A percentile compares a stretch with the other conserved stretches of the same genome.
phyloP scores from a whole-genome alignment of 164 flowering plant genomes.

The Umbellularia californica region DNA sequence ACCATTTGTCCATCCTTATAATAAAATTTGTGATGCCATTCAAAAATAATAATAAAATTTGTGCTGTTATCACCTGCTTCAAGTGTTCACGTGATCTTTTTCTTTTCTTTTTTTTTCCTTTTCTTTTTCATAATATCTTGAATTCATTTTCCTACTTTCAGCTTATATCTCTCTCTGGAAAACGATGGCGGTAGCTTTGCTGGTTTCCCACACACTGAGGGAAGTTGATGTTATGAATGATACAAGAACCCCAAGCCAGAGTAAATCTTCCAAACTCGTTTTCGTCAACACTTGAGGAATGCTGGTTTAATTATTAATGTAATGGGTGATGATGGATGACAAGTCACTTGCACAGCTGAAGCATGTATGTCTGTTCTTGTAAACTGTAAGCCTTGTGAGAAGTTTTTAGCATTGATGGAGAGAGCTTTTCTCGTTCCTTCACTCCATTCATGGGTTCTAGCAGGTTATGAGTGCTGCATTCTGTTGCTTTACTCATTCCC shows the following conservation, averaged over 20 bases:
- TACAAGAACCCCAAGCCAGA: no score
- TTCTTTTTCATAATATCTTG: background rate
- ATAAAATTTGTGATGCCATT: background rate
- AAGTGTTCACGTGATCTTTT: no score
- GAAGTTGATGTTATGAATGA: background rate
- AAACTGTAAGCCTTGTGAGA: background rate
- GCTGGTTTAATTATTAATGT: background rate
- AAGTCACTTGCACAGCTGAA: background rate
- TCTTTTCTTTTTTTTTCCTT: background rate
- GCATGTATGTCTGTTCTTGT: background rate
- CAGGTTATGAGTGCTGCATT: background rate
- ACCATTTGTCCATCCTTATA: background rate
- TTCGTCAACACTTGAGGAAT: background rate
- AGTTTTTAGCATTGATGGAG: background rate
- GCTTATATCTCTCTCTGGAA: constrained; percentile 60
- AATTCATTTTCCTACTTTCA: constrained; percentile 23
- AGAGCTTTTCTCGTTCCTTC: background rate
- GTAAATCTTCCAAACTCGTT: background rate
- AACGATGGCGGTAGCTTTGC: constrained; percentile 29
- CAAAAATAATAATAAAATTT: background rate
- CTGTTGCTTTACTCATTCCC: background rate
- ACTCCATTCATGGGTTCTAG: background rate
- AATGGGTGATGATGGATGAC: background rate
- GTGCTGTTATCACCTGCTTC: no score
- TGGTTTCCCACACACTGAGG: background rate